These are phyloP conservation scores for Fragilaria radians DNA, from an alignment of 108 stramenopile genomes.

Conservation along the genomic window DNA sequence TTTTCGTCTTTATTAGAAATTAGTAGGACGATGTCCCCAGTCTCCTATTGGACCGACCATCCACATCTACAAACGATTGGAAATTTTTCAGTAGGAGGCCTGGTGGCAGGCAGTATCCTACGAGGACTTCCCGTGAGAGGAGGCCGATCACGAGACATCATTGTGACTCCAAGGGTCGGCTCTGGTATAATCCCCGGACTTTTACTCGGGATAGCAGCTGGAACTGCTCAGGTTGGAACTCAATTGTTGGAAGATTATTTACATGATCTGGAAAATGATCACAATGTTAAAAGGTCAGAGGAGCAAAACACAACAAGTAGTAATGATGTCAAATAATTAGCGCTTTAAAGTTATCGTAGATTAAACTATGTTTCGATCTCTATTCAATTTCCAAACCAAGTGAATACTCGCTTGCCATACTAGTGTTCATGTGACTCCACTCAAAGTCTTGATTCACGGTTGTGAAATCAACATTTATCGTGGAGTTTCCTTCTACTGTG, in stretches of 20 bases:
- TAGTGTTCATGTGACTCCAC: background rate
- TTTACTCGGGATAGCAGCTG: background rate
- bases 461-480: slow-evolving; percentile 32
- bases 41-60: background rate
- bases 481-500: slow-evolving; percentile 32
- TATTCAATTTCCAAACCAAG: background rate
- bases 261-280: background rate
- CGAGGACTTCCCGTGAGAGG: background rate
- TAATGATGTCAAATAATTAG: background rate
- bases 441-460: background rate
- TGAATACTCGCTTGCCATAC: background rate
- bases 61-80: slow-evolving; percentile 1
- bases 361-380: background rate
- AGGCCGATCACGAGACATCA: background rate
- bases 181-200: background rate
- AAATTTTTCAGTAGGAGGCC: background rate
- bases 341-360: background rate
- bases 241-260: background rate
- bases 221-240: background rate
- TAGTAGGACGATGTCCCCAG: background rate
- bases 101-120: background rate
- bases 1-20: background rate
- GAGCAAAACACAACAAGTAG: background rate
- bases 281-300: background rate
- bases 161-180: background rate